Evolutionary conservation across 148 eudicot species (phyloP).

Genomic region (Pouteria glomerata): DNA sequence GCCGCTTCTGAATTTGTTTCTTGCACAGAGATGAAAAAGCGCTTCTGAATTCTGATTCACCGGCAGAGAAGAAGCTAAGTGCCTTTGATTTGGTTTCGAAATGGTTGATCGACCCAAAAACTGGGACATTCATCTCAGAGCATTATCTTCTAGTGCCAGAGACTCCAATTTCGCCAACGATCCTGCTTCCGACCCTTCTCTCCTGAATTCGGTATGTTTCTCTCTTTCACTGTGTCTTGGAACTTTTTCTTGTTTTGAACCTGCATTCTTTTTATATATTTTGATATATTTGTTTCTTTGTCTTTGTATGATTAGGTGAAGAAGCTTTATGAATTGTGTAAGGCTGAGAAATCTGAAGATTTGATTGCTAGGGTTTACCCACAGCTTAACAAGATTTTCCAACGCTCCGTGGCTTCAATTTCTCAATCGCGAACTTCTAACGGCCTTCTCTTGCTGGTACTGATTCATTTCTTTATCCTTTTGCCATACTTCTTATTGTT

Average conservation of each 20-base stretch:
- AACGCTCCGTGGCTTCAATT: constrained; percentile 73
- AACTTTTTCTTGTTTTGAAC: not conserved
- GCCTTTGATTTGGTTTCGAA: not conserved
- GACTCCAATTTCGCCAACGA: constrained; percentile 63
- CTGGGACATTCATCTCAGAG: constrained; percentile 67
- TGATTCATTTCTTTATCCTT: not conserved
- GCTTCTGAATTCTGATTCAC: not conserved
- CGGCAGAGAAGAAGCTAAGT: not conserved
- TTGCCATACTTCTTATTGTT: not conserved
- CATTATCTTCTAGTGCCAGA: constrained; percentile 60
- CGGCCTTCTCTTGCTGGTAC: constrained; percentile 74
- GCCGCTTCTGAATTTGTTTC: no score
- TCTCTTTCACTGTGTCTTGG: not conserved
- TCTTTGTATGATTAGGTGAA: constrained; percentile 49
- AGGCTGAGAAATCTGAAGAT: constrained; percentile 77
- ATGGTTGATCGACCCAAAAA: constrained; percentile 48
- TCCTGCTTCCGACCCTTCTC: constrained; percentile 73
- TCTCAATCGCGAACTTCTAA: constrained; percentile 59
- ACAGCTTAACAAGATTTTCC: constrained; percentile 68
- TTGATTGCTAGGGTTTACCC: constrained; percentile 95
- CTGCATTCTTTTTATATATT: not conserved
- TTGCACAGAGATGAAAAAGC: no score
- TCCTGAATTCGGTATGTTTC: constrained; percentile 56
- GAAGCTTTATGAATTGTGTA: constrained; percentile 64
- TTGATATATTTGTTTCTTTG: not conserved